Base-by-base conservation (phyloP, 192 early-diverging fungal genomes). In the Phycomyces nitens region DNA sequence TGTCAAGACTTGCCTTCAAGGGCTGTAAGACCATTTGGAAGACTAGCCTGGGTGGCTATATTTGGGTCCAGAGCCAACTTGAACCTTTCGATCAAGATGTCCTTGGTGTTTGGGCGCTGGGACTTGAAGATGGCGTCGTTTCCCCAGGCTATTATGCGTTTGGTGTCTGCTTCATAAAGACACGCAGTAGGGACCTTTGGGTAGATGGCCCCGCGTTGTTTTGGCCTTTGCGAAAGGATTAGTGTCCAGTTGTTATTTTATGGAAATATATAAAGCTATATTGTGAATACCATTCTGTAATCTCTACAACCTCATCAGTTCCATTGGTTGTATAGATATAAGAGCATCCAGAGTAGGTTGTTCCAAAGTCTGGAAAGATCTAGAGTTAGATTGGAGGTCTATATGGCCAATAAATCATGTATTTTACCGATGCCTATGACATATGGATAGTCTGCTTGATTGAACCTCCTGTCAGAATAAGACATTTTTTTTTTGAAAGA, bases 21-120 rank as follows among this genome's bases (percentile, higher is more conserved):
- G 14, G 74, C 64, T 21, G 73, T 73, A 16, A 82, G 68, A n/a
- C 77, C 76, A 27, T 66, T 78, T 38, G 81, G 81, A n/a, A 82
- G 56, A 5, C 3, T 34, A 0, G 69, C 57, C 27, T 72, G 60
- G 23, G 64, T 56, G 2, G 77, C 72, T 18, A 76, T 61, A 10
- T 76, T 72, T 43, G 71, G 70, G 56, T 76, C 81, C n/a, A 82
- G 71, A 54, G 76, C 69, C 3, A 82, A 63, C 39, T 82, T 82
- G 47, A 80, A 80, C 41, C 75, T 76, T 20, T 71, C 62, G n/a
- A 79, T 61, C 1, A 76, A 58, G 43, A 68, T 58, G 56, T 76
- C 72, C 20, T 70, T 68, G 58, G 47, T 77, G 22, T 76, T 76
- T 4, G 75, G 77, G 50, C 71, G 69, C 12, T 66, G 70, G 3